Conservation (phyloP, 352 stramenopile genomes). For the Pythium utonaiense region DNA sequence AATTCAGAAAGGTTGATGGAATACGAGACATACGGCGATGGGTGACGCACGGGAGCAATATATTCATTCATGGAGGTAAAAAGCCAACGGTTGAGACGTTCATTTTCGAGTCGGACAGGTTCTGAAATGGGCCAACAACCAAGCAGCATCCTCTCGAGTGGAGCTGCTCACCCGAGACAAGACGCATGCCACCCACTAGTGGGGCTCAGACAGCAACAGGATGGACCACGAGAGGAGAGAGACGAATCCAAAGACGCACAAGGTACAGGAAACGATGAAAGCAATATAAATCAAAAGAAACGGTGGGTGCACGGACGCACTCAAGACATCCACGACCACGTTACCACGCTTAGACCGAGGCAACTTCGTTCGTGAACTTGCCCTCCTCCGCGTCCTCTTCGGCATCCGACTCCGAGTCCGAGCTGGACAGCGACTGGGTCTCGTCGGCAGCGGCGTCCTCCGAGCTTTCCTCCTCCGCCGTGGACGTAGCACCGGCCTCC, state of each 20-base stretch:
- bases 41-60: not conserved
- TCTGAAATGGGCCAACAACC: constrained; percentile 1
- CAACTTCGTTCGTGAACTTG: constrained; percentile 50
- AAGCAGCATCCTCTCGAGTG: not conserved
- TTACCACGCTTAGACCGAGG: constrained; percentile 27
- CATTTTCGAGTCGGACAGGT: constrained; percentile 2
- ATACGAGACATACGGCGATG: not conserved
- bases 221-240: too few species aligned
- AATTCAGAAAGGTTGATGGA: constrained; percentile 2
- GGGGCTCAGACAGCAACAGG: too few species aligned
- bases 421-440: constrained; percentile 42
- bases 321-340: constrained; percentile 27
- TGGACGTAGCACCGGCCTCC: constrained; percentile 34
- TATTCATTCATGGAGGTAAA: constrained; percentile 17
- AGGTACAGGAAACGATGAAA: constrained; percentile 5
- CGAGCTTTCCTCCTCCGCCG: constrained; percentile 10
- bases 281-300: constrained; percentile 18
- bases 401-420: constrained; percentile 43
- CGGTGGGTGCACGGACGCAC: constrained; percentile 20
- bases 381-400: constrained; percentile 50
- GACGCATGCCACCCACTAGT: too few species aligned
- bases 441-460: constrained; percentile 36
- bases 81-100: not conserved
- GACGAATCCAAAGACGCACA: not conserved
- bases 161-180: too few species aligned